Evolutionary conservation across 305 asterid species (phyloP).

Genomic region (Fraxinus paxiana): DNA sequence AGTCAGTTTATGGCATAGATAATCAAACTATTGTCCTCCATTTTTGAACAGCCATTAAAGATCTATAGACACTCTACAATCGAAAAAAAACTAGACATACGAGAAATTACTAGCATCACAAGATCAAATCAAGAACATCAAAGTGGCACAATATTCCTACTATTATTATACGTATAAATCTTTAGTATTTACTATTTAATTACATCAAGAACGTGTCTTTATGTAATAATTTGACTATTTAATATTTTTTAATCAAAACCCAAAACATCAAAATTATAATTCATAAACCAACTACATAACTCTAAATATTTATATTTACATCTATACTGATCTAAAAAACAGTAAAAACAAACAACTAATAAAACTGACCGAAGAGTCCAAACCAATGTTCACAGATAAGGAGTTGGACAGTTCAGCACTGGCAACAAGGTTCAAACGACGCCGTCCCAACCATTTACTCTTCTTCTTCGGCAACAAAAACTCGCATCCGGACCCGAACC

Average conservation of each 20-base stretch:
- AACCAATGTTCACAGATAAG: conserved; percentile 61
- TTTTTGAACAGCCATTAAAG: background rate
- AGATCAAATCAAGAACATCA: background rate
- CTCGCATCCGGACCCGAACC: conserved; percentile 16
- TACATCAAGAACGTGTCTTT: background rate
- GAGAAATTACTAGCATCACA: background rate
- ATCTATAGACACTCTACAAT: background rate
- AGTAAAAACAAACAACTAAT: background rate
- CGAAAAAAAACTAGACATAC: background rate
- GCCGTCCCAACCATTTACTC: conserved; percentile 37
- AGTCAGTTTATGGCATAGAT: conserved; percentile 24
- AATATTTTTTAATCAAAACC: background rate
- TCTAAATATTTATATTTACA: background rate
- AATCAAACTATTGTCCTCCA: background rate
- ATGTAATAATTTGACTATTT: background rate
- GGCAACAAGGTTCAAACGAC: conserved; percentile 46
- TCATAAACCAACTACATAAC: background rate
- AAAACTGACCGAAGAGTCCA: conserved; percentile 62
- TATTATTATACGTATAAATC: background rate
- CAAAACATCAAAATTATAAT: background rate
- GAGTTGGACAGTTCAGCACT: conserved; percentile 66
- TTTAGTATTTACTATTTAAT: background rate
- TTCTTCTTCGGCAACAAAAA: conserved; percentile 34
- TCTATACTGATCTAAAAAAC: background rate
- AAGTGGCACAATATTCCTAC: background rate